Evolutionary conservation across 2,329 filamentous ascomycete genomes (phyloP), one percentile per base, ranked within the genome.

Genomic region (Verticillium tricorpus): DNA sequence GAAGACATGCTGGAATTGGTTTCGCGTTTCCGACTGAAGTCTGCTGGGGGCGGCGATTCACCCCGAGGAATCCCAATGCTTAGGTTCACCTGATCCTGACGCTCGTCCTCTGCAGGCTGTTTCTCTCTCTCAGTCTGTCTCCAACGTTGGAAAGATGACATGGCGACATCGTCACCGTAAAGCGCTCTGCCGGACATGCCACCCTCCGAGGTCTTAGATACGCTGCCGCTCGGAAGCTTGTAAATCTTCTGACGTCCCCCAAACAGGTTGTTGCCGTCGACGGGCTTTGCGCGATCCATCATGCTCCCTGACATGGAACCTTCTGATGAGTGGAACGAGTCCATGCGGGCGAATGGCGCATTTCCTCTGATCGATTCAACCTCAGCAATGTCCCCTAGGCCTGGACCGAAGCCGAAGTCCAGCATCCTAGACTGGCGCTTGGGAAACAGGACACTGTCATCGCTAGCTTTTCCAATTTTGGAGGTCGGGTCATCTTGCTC

Each of bases 211-310:
- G 65, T 63, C 6, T 77, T 80, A 4, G 45, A 52, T 11, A 9
- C 8, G 17, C 69, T 71, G 5, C 66, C 61, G 0, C 65, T 62
- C 37, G 80, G 78, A 66, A 97, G 91, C 74, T 92, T 93, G 76
- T 96, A 98, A 40, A 98, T 89, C 78, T 98, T 98, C 73, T 98
- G 95, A 55, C 95, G 87, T 17, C 95, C 95, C 62, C 95, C 95
- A 75, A 99, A 99, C 61, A 99, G 76, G 67, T 91, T 90, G 72
- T 98, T 99, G 56, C 94, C 93, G 71, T 98, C 94, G 1, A 86
- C 88, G 0, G 92, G 93, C 68, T 93, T 89, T 8, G 89, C 82
- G 59, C 95, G 85, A 68, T 82, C 89, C 90, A 98, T 94, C n/a
- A 98, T 83, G 73, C 90, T 92, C 1, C 86, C 77, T 11, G 80